phyloP scores from a whole-genome alignment of 164 flowering plant genomes.

The Vitis labrusca region DNA sequence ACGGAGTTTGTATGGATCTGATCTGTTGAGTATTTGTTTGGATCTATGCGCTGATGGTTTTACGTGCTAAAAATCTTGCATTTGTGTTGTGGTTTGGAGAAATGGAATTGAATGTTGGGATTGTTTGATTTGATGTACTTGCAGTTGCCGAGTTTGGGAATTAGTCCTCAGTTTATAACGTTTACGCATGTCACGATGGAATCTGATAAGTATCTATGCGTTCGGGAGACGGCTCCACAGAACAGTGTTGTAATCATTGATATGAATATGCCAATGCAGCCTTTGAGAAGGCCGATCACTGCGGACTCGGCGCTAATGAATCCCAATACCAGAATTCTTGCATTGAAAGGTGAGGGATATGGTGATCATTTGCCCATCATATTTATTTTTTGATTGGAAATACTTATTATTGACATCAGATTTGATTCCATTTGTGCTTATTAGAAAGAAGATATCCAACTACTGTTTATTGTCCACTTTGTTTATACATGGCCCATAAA shows the following conservation, averaged over 20 bases:
- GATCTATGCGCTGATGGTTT: neutral
- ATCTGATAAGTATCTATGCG: slow-evolving; percentile 96
- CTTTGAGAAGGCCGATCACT: slow-evolving; percentile 94
- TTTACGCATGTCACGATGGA: slow-evolving; percentile 99
- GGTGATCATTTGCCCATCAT: neutral
- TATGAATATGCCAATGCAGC: slow-evolving; percentile 97
- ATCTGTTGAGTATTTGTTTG: neutral
- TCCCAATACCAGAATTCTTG: slow-evolving; percentile 89
- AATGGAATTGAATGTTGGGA: neutral
- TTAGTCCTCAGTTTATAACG: slow-evolving; percentile 89
- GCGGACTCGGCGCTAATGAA: slow-evolving; percentile 99
- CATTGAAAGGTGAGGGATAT: slow-evolving; percentile 74
- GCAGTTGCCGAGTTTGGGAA: slow-evolving; percentile 91
- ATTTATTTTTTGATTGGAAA: neutral
- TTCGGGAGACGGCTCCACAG: slow-evolving; percentile 95
- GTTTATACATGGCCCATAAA: no score
- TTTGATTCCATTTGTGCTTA: neutral
- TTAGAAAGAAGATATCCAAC: neutral
- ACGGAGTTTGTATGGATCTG: neutral
- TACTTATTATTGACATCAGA: neutral
- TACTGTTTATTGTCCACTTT: no score
- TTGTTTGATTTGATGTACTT: slow-evolving; percentile 34
- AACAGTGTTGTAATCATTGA: slow-evolving; percentile 95
- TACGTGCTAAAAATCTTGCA: no score
- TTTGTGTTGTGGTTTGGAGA: neutral